These are phyloP conservation scores for Pinus albicaulis DNA, from an alignment of 75 land plant genomes.

Conservation along the genomic window DNA sequence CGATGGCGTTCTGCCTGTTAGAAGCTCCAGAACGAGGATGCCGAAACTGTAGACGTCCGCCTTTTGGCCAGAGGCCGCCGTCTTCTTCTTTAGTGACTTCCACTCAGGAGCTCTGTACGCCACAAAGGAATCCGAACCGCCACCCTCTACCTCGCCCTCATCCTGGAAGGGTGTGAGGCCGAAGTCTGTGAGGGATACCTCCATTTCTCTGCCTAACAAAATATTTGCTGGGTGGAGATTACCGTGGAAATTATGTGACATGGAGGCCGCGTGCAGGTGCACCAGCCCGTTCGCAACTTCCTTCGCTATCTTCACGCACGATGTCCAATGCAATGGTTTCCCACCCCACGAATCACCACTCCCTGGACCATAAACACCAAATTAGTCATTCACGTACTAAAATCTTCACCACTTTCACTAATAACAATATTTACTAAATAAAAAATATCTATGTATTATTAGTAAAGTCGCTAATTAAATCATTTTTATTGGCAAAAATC, in stretches of 20 bases:
- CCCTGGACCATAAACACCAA: background rate
- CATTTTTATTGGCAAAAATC: too few relatives aligned
- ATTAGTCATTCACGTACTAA: too few relatives aligned
- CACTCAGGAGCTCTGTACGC: background rate
- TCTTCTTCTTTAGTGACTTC: background rate
- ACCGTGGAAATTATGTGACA: slow-evolving; percentile 48
- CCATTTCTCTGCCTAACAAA: slow-evolving; percentile 64
- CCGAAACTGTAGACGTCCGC: background rate
- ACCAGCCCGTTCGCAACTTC: slow-evolving; percentile 6
- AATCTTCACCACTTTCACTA: too few relatives aligned
- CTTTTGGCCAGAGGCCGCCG: background rate
- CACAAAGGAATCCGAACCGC: background rate
- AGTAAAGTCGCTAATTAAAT: too few relatives aligned
- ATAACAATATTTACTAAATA: too few relatives aligned
- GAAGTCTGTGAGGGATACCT: slow-evolving; percentile 63
- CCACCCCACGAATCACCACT: background rate
- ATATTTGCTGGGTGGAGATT: slow-evolving; percentile 75
- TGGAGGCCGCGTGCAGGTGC: slow-evolving; percentile 22
- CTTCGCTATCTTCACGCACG: slow-evolving; percentile 8
- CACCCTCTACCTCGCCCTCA: background rate
- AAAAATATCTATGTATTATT: too few relatives aligned
- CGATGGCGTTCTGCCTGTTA: background rate
- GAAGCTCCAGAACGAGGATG: background rate
- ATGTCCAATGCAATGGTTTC: background rate
- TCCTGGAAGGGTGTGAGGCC: slow-evolving; percentile 38